Conservation (phyloP, 441 rosid species). For the Gossypium schwendimanii region DNA sequence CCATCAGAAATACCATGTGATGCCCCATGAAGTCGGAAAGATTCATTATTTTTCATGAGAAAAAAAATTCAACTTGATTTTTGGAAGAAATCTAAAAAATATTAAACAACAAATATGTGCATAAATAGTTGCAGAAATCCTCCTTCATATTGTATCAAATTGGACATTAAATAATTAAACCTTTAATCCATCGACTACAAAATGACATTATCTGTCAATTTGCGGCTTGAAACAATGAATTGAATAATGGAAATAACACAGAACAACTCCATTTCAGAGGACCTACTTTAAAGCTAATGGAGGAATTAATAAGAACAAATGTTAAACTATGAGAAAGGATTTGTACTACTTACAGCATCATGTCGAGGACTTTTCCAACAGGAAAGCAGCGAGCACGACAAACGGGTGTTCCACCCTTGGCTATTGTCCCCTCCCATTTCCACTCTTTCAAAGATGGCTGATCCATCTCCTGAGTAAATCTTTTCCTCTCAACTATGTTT, state of each 20-base stretch:
- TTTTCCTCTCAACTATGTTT: slow-evolving; percentile 47
- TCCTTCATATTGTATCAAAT: background rate
- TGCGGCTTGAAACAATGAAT: background rate
- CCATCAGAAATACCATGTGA: background rate
- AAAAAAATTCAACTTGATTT: background rate
- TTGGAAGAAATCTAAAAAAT: background rate
- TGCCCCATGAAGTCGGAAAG: background rate
- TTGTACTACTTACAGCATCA: slow-evolving; percentile 61
- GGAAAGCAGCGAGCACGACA: slow-evolving; percentile 94
- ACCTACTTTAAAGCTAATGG: background rate
- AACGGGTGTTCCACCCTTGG: slow-evolving; percentile 89
- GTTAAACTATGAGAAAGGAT: background rate
- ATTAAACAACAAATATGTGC: background rate
- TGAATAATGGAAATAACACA: background rate
- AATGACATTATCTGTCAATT: background rate
- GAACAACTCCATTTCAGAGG: background rate
- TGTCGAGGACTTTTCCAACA: slow-evolving; percentile 78
- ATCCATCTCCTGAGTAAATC: slow-evolving; percentile 49
- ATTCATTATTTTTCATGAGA: background rate
- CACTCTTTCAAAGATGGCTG: slow-evolving; percentile 62
- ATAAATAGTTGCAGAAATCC: background rate
- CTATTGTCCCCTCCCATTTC: slow-evolving; percentile 99
- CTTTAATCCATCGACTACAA: background rate
- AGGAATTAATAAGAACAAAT: slow-evolving; percentile 4
- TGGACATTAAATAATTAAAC: background rate